phyloP scores from a whole-genome alignment of 257 asterid genomes.

The Agastache rugosa region DNA sequence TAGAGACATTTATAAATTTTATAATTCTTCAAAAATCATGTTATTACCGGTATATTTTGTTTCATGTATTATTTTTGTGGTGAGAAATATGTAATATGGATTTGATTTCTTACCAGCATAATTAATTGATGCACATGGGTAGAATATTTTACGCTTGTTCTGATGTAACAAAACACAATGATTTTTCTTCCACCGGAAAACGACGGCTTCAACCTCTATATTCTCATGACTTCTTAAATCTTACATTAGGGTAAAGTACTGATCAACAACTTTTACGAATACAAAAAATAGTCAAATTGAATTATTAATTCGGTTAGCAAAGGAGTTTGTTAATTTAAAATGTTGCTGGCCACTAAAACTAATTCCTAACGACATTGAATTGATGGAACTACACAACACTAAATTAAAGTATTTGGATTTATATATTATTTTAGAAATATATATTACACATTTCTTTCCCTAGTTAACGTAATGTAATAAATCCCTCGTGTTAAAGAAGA shows the following conservation, averaged over 20 bases:
- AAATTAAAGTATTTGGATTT: background rate
- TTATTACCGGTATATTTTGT: too few relatives aligned
- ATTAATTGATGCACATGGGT: background rate
- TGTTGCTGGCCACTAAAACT: background rate
- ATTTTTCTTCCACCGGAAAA: background rate
- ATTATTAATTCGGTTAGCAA: background rate
- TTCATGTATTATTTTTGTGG: too few relatives aligned
- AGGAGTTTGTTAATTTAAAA: background rate
- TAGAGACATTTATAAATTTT: too few relatives aligned
- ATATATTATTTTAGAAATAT: too few relatives aligned
- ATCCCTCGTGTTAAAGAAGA: too few relatives aligned
- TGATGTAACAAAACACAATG: background rate
- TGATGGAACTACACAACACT: background rate
- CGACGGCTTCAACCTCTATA: background rate
- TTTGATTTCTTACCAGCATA: background rate
- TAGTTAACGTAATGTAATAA: too few relatives aligned
- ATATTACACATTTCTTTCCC: too few relatives aligned
- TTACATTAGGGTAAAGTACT: background rate
- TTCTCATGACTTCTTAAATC: background rate
- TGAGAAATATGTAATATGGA: too few relatives aligned
- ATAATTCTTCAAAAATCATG: too few relatives aligned
- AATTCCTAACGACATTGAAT: conserved; percentile 12
- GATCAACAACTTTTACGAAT: background rate
- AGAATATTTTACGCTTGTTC: background rate
- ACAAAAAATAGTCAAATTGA: background rate